Percentiles rank a stretch among this genome's conserved stretches.
Conservation (phyloP, 2,329 filamentous ascomycete species). For the Lachnellula subtilissima region DNA sequence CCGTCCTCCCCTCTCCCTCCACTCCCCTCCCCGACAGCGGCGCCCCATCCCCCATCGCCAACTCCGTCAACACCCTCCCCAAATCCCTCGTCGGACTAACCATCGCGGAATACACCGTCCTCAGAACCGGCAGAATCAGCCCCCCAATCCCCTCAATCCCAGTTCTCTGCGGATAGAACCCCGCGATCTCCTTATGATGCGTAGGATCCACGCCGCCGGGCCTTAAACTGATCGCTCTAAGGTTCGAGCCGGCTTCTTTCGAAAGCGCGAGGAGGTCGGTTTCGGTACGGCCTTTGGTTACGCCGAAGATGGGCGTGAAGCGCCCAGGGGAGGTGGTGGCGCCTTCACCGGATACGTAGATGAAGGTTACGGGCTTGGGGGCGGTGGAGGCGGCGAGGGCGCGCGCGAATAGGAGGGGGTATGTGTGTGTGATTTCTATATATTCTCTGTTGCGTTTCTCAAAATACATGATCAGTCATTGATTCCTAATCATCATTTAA, state of each 20-base stretch:
- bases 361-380: slow-evolving; percentile 56
- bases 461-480: background rate
- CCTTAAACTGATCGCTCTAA: slow-evolving; percentile 53
- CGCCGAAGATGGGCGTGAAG: slow-evolving; percentile 54
- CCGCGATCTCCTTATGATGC: slow-evolving; percentile 37
- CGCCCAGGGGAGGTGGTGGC: slow-evolving; percentile 52
- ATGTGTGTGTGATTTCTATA: slow-evolving; percentile 62
- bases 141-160: slow-evolving; percentile 23
- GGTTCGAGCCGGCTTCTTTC: slow-evolving; percentile 35
- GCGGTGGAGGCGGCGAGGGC: slow-evolving; percentile 49
- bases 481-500: background rate
- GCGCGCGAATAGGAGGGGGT: slow-evolving; percentile 57
- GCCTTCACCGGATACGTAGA: slow-evolving; percentile 58
- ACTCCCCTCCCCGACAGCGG: slow-evolving; percentile 36
- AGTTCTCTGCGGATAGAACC: slow-evolving; percentile 28
- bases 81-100: slow-evolving; percentile 44
- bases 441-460: slow-evolving; percentile 47
- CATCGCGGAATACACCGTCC: slow-evolving; percentile 29
- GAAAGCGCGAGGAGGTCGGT: slow-evolving; percentile 49
- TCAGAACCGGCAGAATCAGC: slow-evolving; percentile 23
- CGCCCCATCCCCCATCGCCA: slow-evolving; percentile 44
- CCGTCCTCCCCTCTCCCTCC: slow-evolving; percentile 33
- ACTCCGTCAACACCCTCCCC: slow-evolving; percentile 41
- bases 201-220: slow-evolving; percentile 54
- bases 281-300: slow-evolving; percentile 66